phyloP scores from a whole-genome alignment of 2,329 filamentous ascomycete genomes.

The Aureobasidium sp. region DNA sequence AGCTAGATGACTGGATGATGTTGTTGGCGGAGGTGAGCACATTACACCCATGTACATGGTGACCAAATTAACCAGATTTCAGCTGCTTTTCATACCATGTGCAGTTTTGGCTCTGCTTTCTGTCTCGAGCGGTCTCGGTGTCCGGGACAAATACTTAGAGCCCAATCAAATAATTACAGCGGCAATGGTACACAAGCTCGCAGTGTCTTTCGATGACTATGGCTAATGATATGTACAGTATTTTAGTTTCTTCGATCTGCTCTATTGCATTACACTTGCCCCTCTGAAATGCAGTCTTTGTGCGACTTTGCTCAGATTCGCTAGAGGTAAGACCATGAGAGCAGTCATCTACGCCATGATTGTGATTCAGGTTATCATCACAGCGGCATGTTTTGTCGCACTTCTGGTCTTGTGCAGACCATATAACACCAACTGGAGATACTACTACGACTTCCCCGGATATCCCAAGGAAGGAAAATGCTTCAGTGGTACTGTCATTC shows the following conservation, averaged over 20 bases:
- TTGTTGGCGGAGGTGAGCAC: background rate
- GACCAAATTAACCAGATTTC: background rate
- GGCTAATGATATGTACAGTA: background rate
- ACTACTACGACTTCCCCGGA: conserved; percentile 1
- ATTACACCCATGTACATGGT: too few species aligned
- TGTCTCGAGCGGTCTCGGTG: background rate
- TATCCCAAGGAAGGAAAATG: background rate
- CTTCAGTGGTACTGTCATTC: background rate
- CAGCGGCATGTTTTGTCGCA: background rate
- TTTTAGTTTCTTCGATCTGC: background rate
- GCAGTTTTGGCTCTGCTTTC: background rate
- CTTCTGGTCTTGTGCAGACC: background rate
- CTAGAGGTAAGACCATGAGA: background rate
- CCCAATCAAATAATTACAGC: background rate
- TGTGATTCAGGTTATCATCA: background rate
- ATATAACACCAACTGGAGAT: background rate
- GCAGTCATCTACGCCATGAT: background rate
- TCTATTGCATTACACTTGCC: background rate
- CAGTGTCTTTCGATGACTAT: background rate
- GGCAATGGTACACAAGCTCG: background rate
- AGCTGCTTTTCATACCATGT: conserved; percentile 1
- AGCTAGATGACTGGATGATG: background rate
- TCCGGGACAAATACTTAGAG: background rate
- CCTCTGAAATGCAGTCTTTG: background rate
- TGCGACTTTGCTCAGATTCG: background rate